These are phyloP conservation scores for Colletotrichum navitas DNA, from an alignment of 2,329 filamentous ascomycete genomes.

Conservation along the genomic window DNA sequence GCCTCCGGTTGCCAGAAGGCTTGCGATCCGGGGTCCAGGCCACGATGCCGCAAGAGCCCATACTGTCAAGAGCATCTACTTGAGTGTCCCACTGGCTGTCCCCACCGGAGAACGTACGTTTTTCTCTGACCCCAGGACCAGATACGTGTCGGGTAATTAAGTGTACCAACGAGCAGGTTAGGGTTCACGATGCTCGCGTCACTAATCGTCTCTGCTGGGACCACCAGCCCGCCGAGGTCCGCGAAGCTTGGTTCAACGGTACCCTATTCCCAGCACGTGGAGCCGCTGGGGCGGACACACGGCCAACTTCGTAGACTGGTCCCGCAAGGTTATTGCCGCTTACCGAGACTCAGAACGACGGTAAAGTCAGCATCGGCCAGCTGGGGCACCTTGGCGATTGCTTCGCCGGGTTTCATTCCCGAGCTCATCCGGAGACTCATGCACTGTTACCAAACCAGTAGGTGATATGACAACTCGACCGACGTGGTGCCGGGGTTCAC, in stretches of 20 bases:
- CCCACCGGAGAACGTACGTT: background rate
- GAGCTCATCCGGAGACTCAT: no score
- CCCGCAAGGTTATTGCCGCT: no score
- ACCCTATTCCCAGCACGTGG: background rate
- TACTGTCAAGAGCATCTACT: slow-evolving; percentile 40
- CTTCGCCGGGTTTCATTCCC: no score
- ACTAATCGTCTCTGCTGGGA: slow-evolving; percentile 35
- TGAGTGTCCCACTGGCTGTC: slow-evolving; percentile 25
- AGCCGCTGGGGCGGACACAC: background rate
- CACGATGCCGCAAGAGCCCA: slow-evolving; percentile 33
- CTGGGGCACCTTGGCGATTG: no score
- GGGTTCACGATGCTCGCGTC: slow-evolving; percentile 31
- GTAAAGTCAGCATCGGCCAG: no score
- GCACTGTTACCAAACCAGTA: no score
- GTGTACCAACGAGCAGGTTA: slow-evolving; percentile 38
- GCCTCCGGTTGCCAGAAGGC: slow-evolving; percentile 28
- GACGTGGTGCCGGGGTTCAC: no score
- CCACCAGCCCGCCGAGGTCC: slow-evolving; percentile 27
- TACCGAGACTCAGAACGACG: no score
- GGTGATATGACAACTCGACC: no score
- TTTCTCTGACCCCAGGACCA: slow-evolving; percentile 23
- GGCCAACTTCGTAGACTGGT: no score
- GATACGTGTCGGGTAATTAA: slow-evolving; percentile 37
- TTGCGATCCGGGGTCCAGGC: slow-evolving; percentile 19
- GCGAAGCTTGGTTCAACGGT: slow-evolving; percentile 24